Evolutionary conservation across 139 green algal species (phyloP).

Genomic region (Eudorina sp.): DNA sequence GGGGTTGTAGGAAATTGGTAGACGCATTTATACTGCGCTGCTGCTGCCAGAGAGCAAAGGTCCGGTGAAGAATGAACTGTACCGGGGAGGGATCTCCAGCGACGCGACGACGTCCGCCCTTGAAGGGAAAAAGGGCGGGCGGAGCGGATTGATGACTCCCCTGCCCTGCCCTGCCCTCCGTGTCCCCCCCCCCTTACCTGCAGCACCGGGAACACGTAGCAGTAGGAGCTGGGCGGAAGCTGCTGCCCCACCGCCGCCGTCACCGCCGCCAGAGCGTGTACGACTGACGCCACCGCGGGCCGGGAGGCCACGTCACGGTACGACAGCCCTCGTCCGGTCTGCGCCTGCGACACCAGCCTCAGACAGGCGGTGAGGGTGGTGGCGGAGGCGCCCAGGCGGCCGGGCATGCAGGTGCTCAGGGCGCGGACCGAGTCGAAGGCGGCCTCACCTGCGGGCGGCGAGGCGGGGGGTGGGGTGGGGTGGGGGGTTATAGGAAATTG

Average conservation of each 20-base stretch:
- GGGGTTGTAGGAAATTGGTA: no score
- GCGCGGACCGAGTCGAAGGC: slow-evolving; percentile 73
- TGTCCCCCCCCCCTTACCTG: slow-evolving; percentile 10
- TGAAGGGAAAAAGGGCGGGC: no score
- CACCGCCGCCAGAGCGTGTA: slow-evolving; percentile 62
- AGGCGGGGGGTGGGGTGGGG: not conserved
- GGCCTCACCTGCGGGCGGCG: slow-evolving; percentile 57
- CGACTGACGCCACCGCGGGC: slow-evolving; percentile 58
- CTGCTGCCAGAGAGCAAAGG: no score
- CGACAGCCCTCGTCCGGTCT: slow-evolving; percentile 40
- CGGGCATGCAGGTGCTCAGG: slow-evolving; percentile 77
- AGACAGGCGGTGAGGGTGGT: slow-evolving; percentile 69
- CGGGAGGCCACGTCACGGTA: slow-evolving; percentile 29
- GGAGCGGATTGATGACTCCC: no score
- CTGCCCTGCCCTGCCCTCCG: no score
- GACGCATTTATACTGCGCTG: no score
- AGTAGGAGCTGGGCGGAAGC: slow-evolving; percentile 75
- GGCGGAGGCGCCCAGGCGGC: slow-evolving; percentile 57
- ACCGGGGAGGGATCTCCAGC: no score
- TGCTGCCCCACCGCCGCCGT: slow-evolving; percentile 40
- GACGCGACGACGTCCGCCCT: no score
- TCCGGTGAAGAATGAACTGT: no score
- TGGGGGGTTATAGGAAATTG: not conserved
- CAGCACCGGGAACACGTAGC: slow-evolving; percentile 86
- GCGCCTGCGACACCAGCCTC: slow-evolving; percentile 70